These are phyloP conservation scores for Thalassiosira exigua DNA, from an alignment of 352 stramenopile genomes.

Conservation along the genomic window DNA sequence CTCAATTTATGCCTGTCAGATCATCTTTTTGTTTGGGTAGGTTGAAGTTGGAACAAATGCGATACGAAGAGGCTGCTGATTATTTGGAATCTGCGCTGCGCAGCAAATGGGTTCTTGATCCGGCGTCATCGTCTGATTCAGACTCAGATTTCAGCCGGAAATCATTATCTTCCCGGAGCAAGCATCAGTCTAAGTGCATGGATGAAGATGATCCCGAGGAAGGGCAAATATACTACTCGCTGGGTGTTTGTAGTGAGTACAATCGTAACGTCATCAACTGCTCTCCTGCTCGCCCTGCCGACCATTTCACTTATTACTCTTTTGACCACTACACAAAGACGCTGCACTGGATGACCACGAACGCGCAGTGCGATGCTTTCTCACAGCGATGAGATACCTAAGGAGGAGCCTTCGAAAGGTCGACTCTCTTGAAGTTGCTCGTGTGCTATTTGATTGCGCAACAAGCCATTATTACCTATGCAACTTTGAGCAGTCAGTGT, in stretches of 20 bases:
- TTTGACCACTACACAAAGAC: slow-evolving; percentile 33
- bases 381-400: slow-evolving; percentile 61
- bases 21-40: slow-evolving; percentile 54
- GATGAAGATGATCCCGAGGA: slow-evolving; percentile 63
- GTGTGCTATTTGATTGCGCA: slow-evolving; percentile 61
- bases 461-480: slow-evolving; percentile 65
- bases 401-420: slow-evolving; percentile 48
- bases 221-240: slow-evolving; percentile 61
- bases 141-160: slow-evolving; percentile 52
- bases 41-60: slow-evolving; percentile 44
- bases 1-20: too few relatives aligned
- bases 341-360: slow-evolving; percentile 61
- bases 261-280: not conserved
- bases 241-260: slow-evolving; percentile 2
- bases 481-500: slow-evolving; percentile 57
- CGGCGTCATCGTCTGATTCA: slow-evolving; percentile 63
- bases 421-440: slow-evolving; percentile 59
- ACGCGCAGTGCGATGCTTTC: slow-evolving; percentile 59
- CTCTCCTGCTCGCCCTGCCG: too few relatives aligned
- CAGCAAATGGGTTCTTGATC: slow-evolving; percentile 63
- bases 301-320: not conserved
- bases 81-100: slow-evolving; percentile 57
- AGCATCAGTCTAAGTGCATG: slow-evolving; percentile 28
- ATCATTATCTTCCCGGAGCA: slow-evolving; percentile 36
- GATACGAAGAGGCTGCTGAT: slow-evolving; percentile 60